Conservation (phyloP, 108 stramenopile species). For the Aurantiochytrium sp. region DNA sequence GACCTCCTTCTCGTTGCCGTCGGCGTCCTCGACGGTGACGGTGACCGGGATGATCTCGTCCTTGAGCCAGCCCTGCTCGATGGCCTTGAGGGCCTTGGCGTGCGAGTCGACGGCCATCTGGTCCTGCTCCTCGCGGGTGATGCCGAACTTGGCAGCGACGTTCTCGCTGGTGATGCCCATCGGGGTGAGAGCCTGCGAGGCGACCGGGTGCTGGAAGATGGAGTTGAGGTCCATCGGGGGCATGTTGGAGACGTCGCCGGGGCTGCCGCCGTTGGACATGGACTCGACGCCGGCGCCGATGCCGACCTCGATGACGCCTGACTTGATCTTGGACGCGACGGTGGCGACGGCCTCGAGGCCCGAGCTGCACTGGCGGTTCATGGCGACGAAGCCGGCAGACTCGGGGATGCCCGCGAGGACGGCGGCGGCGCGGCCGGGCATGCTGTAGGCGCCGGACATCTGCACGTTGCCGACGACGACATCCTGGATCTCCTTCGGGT, state of each 20-base stretch:
- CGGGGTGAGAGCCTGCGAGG: slow-evolving; percentile 83
- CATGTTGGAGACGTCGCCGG: slow-evolving; percentile 45
- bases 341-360: slow-evolving; percentile 86
- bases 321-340: slow-evolving; percentile 73
- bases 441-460: slow-evolving; percentile 75
- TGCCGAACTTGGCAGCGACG: slow-evolving; percentile 68
- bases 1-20: background rate
- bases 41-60: slow-evolving; percentile 79
- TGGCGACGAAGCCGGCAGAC: slow-evolving; percentile 66
- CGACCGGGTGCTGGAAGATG: slow-evolving; percentile 38
- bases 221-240: slow-evolving; percentile 32
- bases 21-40: slow-evolving; percentile 36
- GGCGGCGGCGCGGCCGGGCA: slow-evolving; percentile 81
- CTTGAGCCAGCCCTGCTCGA: slow-evolving; percentile 67
- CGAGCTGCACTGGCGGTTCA: slow-evolving; percentile 89
- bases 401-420: slow-evolving; percentile 73
- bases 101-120: slow-evolving; percentile 77
- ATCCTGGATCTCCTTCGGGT: slow-evolving; percentile 64
- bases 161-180: slow-evolving; percentile 95
- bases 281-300: slow-evolving; percentile 88
- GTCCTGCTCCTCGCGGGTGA: slow-evolving; percentile 67
- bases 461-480: slow-evolving; percentile 88
- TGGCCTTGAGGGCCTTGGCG: slow-evolving; percentile 73
- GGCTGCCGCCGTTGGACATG: slow-evolving; percentile 72
- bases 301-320: slow-evolving; percentile 71